Evolutionary conservation across 1,139 yeast genomes (phyloP).

Genomic region (Geotrichum cucujoidarum): DNA sequence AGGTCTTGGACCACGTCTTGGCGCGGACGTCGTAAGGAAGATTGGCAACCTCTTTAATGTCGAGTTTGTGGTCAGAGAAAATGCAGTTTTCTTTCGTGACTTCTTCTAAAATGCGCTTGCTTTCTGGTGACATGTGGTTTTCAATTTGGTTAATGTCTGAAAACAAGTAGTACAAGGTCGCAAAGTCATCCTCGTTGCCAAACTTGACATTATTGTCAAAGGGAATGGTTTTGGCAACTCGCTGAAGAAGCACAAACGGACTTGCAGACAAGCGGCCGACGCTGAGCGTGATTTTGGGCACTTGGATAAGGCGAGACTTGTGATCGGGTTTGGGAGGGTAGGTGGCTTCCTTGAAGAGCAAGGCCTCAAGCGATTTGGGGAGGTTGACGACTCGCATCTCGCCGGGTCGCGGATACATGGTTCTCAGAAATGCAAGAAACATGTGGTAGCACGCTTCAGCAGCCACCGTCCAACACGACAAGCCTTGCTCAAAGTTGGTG

Average conservation of each 20-base stretch:
- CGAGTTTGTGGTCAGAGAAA: constrained; percentile 29
- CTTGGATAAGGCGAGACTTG: constrained; percentile 46
- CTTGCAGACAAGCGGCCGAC: constrained; percentile 58
- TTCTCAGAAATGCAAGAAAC: constrained; percentile 67
- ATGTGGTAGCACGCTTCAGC: constrained; percentile 84
- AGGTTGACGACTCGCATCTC: constrained; percentile 13
- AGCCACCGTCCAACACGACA: constrained; percentile 63
- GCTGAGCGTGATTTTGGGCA: constrained; percentile 63
- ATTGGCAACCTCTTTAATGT: constrained; percentile 29
- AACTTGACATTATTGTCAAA: constrained; percentile 68
- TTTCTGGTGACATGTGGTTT: constrained; percentile 65
- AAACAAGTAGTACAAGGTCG: constrained; percentile 67
- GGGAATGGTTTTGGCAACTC: constrained; percentile 59
- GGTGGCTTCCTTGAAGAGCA: constrained; percentile 48
- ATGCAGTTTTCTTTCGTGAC: constrained; percentile 35
- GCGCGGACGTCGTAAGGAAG: constrained; percentile 42
- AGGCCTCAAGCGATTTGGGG: constrained; percentile 33
- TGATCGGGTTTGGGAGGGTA: constrained; percentile 33
- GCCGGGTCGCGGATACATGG: constrained; percentile 44
- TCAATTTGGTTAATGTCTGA: constrained; percentile 58
- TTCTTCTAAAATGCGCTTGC: constrained; percentile 60
- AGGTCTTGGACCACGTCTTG: constrained; percentile 37
- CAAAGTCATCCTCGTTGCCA: constrained; percentile 72
- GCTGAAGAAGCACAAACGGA: constrained; percentile 54
- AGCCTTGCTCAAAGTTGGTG: constrained; percentile 59